A percentile compares a stretch with the other conserved stretches of the same genome.
Evolutionary conservation across 257 asterid genomes (phyloP).

Genomic region (Datura wrightii): DNA sequence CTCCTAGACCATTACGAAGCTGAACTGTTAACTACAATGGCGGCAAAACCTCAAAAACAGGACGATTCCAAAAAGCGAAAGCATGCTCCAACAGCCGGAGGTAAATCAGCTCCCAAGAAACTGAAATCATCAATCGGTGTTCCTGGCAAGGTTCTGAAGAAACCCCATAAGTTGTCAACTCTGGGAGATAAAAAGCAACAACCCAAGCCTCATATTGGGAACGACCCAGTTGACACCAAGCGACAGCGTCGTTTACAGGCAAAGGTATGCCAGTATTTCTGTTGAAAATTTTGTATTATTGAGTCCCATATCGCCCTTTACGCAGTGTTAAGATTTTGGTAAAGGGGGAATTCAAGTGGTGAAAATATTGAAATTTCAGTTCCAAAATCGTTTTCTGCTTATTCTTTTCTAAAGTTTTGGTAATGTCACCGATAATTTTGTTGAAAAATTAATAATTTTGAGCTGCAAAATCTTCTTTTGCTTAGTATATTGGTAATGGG

Average conservation of each 20-base stretch:
- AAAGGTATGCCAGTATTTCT: constrained; percentile 56
- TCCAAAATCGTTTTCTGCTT: background rate
- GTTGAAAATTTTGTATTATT: background rate
- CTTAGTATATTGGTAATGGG: background rate
- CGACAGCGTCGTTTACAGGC: constrained; percentile 63
- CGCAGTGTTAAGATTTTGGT: background rate
- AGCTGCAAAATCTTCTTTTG: background rate
- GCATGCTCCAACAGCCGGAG: constrained; percentile 45
- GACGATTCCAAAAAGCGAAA: constrained; percentile 68
- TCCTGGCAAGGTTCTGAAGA: constrained; percentile 43
- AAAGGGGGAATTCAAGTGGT: background rate
- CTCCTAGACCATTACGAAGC: background rate
- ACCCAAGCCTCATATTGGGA: constrained; percentile 40
- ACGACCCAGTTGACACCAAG: constrained; percentile 54
- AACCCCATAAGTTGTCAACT: constrained; percentile 43
- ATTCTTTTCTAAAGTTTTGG: background rate
- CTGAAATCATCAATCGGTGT: constrained; percentile 44
- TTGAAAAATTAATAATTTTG: background rate
- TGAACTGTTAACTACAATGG: constrained; percentile 52
- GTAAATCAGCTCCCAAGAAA: constrained; percentile 39
- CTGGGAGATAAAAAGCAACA: constrained; percentile 27
- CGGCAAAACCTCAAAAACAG: constrained; percentile 57
- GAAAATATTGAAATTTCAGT: background rate
- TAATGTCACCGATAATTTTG: background rate
- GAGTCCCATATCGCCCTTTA: background rate